These are phyloP conservation scores for Trametes hirsuta DNA, from an alignment of 1,284 basidiomycete genomes.

Conservation along the genomic window DNA sequence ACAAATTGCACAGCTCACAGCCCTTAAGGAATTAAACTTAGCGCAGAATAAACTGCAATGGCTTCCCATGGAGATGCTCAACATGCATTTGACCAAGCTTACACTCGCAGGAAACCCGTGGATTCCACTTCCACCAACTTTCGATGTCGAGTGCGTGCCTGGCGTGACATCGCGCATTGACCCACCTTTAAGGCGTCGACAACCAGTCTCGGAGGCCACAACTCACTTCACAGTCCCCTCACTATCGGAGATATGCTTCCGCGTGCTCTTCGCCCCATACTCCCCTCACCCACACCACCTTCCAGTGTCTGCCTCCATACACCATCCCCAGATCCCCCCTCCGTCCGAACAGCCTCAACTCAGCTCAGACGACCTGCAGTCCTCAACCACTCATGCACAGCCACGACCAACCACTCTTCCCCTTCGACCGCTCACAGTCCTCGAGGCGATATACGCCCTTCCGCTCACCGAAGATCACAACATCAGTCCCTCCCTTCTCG, in stretches of 20 bases:
- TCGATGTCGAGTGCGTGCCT: background rate
- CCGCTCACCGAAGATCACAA: conserved; percentile 19
- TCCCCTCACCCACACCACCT: background rate
- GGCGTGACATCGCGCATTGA: background rate
- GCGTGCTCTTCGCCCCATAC: conserved; percentile 46
- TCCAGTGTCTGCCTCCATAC: background rate
- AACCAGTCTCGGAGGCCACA: conserved; percentile 26
- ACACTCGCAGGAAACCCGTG: conserved; percentile 62
- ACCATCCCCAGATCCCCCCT: background rate
- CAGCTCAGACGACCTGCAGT: background rate
- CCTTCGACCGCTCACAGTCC: conserved; percentile 31
- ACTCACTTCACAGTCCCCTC: conserved; percentile 41
- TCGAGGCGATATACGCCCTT: conserved; percentile 33
- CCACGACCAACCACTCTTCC: background rate
- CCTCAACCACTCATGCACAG: conserved; percentile 23
- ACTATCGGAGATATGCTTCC: conserved; percentile 54
- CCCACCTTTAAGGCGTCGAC: background rate
- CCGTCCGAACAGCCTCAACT: background rate
- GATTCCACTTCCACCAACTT: conserved; percentile 37
- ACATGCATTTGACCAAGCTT: conserved; percentile 53
- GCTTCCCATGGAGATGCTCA: conserved; percentile 67
- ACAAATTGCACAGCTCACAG: conserved; percentile 57
- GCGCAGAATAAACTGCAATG: conserved; percentile 61
- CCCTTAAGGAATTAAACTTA: conserved; percentile 64
- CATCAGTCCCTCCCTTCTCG: conserved; percentile 21